phyloP scores from a whole-genome alignment of 2,329 filamentous ascomycete species.

The Lecanicillium sp. region DNA sequence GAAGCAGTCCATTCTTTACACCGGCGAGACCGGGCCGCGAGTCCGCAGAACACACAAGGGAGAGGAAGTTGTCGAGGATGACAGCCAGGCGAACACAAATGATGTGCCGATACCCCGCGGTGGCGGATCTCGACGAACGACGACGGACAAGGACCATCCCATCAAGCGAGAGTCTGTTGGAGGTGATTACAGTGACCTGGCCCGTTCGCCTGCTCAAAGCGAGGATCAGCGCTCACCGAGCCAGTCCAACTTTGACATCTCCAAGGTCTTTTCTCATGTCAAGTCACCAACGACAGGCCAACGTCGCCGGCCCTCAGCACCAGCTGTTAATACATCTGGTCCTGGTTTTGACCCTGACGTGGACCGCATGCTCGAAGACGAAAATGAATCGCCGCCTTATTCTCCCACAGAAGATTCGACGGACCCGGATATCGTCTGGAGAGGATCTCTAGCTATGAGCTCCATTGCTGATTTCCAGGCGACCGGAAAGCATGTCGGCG shows the following conservation, averaged over 20 bases:
- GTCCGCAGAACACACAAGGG: constrained; percentile 91
- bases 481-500: constrained; percentile 76
- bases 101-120: constrained; percentile 24
- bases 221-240: constrained; percentile 49
- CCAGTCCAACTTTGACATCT: constrained; percentile 68
- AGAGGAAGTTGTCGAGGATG: constrained; percentile 80
- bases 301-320: constrained; percentile 43
- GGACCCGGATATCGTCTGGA: constrained; percentile 71
- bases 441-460: constrained; percentile 69
- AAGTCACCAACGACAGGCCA: constrained; percentile 59
- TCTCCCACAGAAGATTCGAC: constrained; percentile 66
- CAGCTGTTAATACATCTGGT: constrained; percentile 41
- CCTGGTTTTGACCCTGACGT: constrained; percentile 79
- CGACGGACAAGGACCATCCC: not conserved
- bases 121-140: constrained; percentile 12
- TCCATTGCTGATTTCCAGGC: constrained; percentile 69
- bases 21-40: constrained; percentile 63
- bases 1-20: constrained; percentile 77
- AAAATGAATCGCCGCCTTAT: constrained; percentile 74
- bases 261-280: constrained; percentile 78
- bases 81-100: constrained; percentile 34
- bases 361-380: constrained; percentile 79
- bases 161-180: constrained; percentile 32
- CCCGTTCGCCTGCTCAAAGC: constrained; percentile 34
- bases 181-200: constrained; percentile 19